A percentile compares a stretch with the other conserved stretches of the same genome.
These are phyloP conservation scores for Clonostachys solani DNA, from an alignment of 2,329 filamentous ascomycete genomes.

Conservation along the genomic window DNA sequence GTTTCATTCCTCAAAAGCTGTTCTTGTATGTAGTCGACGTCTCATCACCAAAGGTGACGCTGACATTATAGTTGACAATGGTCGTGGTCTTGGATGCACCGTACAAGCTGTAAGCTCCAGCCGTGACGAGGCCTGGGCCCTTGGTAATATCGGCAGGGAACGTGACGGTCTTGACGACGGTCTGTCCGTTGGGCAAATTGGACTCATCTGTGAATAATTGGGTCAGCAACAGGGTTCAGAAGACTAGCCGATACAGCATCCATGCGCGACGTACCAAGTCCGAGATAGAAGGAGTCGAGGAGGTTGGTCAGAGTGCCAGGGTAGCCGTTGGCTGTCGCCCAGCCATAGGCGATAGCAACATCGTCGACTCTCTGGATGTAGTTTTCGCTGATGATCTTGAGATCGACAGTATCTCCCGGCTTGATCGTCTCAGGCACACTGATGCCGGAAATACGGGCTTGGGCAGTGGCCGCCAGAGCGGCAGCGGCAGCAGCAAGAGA, in stretches of 20 bases:
- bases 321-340: constrained; percentile 14
- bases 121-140: constrained; percentile 16
- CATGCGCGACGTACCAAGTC: constrained; percentile 16
- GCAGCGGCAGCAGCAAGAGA: constrained; percentile 11
- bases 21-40: constrained; percentile 12
- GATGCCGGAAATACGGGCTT: constrained; percentile 37
- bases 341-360: constrained; percentile 37
- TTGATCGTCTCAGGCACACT: constrained; percentile 31
- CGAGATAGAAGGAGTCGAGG: constrained; percentile 25
- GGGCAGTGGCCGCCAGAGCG: constrained; percentile 14
- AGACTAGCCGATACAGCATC: neutral
- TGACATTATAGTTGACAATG: constrained; percentile 16
- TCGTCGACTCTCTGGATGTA: constrained; percentile 40
- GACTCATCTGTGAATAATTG: too few relatives aligned
- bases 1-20: too few relatives aligned
- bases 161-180: constrained; percentile 15
- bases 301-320: constrained; percentile 20
- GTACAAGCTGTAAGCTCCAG: constrained; percentile 17
- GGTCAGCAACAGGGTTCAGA: too few relatives aligned
- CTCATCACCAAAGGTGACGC: constrained; percentile 13
- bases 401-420: constrained; percentile 27
- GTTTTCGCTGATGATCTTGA: constrained; percentile 30
- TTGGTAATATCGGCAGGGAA: constrained; percentile 11
- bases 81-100: constrained; percentile 12
- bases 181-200: neutral